Evolutionary conservation across 768 basidiomycete genomes (phyloP), one percentile per base, ranked within the genome.

Genomic region (Dioszegia crocea): DNA sequence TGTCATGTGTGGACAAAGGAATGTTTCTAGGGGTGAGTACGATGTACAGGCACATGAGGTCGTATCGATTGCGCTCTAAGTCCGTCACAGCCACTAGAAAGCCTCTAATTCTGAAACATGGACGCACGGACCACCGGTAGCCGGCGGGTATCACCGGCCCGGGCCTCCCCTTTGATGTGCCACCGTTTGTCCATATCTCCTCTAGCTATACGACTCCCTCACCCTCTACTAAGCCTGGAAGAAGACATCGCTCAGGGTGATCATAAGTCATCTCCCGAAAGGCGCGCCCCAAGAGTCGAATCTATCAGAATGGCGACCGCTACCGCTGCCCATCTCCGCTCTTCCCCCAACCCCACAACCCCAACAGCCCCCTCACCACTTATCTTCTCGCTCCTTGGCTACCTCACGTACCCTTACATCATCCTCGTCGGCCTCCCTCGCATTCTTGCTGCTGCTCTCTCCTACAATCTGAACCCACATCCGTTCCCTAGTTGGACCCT

Each of bases 401-500:
- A 12, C 51, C 38, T 53, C 16, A 40, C 23, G 23, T 53, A 53
- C 23, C 51, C 51, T 4, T 41, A 39, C 26, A 24, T 53, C 23
- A 8, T 40, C 51, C 10, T 53, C 51, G 40, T 39, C 38, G 51
- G 36, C 14, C 19, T 40, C 9, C 51, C 51, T 12, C 19, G n/a
- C 14, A 21, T 53, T n/a, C 4, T 27, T n/a, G 24, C 10, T 24
- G 6, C 38, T 12, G 33, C 51, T n/a, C 1, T 53, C 36, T 40
- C 27, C 14, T 53, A 40, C 23, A 4, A 24, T 11, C 21, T 41
- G 4, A 16, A 21, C 9, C 51, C 51, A 3, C 3, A 8, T 2
- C 51, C 51, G 17, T 53, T 40, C 36, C 12, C 51, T 3, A 10
- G 21, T 11, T 53, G 51, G 51, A 12, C 51, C 9, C 51, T 53